Conservation (phyloP, 1,284 basidiomycete genomes). For the Rhodotorula sp. region DNA sequence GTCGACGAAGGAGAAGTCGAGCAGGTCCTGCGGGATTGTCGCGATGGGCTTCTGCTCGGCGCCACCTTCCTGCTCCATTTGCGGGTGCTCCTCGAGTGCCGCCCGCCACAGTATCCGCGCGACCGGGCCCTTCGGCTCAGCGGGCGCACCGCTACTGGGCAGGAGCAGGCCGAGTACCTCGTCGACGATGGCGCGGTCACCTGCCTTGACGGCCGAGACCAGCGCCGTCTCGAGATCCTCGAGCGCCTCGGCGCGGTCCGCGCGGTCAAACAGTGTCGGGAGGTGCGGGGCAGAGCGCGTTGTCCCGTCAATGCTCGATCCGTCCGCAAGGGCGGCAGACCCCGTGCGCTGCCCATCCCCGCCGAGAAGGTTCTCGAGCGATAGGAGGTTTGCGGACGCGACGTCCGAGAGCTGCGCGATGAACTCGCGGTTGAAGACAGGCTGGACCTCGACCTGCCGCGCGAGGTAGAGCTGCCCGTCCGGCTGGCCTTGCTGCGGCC, state of each 20-base stretch:
- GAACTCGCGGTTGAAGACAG: slow-evolving; percentile 96
- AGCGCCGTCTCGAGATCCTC: slow-evolving; percentile 85
- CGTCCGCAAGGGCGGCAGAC: slow-evolving; percentile 65
- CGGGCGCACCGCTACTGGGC: neutral
- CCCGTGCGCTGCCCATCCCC: slow-evolving; percentile 45
- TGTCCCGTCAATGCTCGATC: slow-evolving; percentile 56
- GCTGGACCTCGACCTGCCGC: slow-evolving; percentile 97
- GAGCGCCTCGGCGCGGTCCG: slow-evolving; percentile 58
- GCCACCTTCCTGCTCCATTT: neutral
- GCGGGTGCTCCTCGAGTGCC: slow-evolving; percentile 62
- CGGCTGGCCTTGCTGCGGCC: slow-evolving; percentile 82
- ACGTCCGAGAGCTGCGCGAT: slow-evolving; percentile 92
- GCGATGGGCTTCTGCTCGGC: slow-evolving; percentile 5
- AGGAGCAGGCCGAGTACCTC: slow-evolving; percentile 36
- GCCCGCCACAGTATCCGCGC: slow-evolving; percentile 89
- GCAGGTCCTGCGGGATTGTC: slow-evolving; percentile 63
- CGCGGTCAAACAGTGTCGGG: slow-evolving; percentile 44
- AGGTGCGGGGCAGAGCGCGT: slow-evolving; percentile 21
- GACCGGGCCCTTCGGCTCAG: slow-evolving; percentile 59
- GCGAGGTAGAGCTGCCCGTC: slow-evolving; percentile 90
- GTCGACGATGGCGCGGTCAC: slow-evolving; percentile 34
- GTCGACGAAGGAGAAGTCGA: slow-evolving; percentile 90
- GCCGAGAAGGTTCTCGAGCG: slow-evolving; percentile 69
- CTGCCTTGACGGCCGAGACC: slow-evolving; percentile 51
- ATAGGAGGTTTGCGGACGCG: slow-evolving; percentile 87